phyloP scores from a whole-genome alignment of 225 moss, liverwort and hornwort species.

The Takakia lepidozioides region DNA sequence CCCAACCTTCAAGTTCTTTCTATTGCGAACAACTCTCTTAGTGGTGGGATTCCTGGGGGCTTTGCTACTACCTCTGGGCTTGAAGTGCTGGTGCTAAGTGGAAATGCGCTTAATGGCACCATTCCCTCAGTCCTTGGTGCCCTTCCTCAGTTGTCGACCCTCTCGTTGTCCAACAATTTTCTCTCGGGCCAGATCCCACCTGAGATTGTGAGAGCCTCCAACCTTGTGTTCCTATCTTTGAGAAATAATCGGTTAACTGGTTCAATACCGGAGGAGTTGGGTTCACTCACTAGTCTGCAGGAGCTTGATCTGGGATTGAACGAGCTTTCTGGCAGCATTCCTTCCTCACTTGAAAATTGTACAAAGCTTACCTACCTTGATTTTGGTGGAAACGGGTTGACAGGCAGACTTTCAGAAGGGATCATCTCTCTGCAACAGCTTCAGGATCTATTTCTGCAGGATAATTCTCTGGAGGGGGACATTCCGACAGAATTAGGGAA shows the following conservation, averaged over 20 bases:
- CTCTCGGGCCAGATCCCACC: constrained; percentile 29
- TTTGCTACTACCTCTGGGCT: constrained; percentile 41
- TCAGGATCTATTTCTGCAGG: constrained; percentile 32
- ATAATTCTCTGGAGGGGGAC: constrained; percentile 42
- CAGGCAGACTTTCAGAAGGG: constrained; percentile 44
- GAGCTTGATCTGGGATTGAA: constrained; percentile 62
- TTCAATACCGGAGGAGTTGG: constrained; percentile 9
- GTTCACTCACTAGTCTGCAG: constrained; percentile 28
- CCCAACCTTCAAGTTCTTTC: constrained; percentile 38
- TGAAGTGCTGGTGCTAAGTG: constrained; percentile 29
- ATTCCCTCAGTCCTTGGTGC: constrained; percentile 34
- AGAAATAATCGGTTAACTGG: constrained; percentile 16
- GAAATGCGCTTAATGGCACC: constrained; percentile 28
- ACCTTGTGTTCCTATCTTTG: constrained; percentile 14
- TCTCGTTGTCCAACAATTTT: constrained; percentile 43
- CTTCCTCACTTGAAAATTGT: constrained; percentile 50
- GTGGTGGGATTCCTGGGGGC: constrained; percentile 41
- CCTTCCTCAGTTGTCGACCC: constrained; percentile 31
- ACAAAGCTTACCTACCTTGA: constrained; percentile 41
- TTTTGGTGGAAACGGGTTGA: constrained; percentile 53
- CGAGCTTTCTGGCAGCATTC: constrained; percentile 44
- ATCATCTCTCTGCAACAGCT: constrained; percentile 37
- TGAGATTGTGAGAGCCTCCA: constrained; percentile 14
- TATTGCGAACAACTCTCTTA: constrained; percentile 41
- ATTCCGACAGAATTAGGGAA: constrained; percentile 63